phyloP scores from a whole-genome alignment of 225 moss, liverwort and hornwort genomes.

The Lunularia cruciata region DNA sequence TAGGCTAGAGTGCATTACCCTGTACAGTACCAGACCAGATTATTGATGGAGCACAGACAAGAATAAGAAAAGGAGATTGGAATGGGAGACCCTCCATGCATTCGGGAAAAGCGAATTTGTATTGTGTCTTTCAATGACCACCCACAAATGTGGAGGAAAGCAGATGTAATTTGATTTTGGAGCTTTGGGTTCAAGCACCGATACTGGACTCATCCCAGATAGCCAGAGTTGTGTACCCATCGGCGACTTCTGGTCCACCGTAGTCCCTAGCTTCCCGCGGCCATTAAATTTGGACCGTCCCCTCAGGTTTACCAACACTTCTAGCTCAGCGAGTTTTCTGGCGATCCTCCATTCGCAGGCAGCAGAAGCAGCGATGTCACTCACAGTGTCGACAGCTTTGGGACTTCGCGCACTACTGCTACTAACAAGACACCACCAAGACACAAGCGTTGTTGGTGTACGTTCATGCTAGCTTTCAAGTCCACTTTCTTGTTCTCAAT shows the following conservation, averaged over 20 bases:
- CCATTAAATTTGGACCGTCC: conserved; percentile 19
- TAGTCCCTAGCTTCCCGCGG: not conserved
- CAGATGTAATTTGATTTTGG: conserved; percentile 1
- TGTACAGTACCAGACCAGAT: no score
- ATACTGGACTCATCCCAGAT: no score
- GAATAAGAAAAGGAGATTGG: not conserved
- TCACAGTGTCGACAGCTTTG: no score
- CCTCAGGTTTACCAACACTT: not conserved
- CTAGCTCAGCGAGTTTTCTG: not conserved
- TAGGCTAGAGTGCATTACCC: no score
- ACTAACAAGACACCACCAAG: not conserved
- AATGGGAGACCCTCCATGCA: conserved; percentile 9
- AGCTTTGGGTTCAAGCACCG: not conserved
- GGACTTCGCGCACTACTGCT: not conserved
- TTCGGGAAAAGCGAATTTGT: conserved; percentile 7
- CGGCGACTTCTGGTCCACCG: conserved; percentile 13
- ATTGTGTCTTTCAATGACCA: not conserved
- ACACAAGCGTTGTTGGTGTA: not conserved
- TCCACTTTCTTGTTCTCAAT: no score
- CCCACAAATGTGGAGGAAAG: not conserved
- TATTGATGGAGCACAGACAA: conserved; percentile 5
- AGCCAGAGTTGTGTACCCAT: no score
- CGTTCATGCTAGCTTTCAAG: no score
- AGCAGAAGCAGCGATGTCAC: not conserved
- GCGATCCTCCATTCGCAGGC: no score